Evolutionary conservation across 2,329 filamentous ascomycete species (phyloP), one percentile per base, ranked within the genome.

Genomic region (Macrophomina pseudophaseolina): DNA sequence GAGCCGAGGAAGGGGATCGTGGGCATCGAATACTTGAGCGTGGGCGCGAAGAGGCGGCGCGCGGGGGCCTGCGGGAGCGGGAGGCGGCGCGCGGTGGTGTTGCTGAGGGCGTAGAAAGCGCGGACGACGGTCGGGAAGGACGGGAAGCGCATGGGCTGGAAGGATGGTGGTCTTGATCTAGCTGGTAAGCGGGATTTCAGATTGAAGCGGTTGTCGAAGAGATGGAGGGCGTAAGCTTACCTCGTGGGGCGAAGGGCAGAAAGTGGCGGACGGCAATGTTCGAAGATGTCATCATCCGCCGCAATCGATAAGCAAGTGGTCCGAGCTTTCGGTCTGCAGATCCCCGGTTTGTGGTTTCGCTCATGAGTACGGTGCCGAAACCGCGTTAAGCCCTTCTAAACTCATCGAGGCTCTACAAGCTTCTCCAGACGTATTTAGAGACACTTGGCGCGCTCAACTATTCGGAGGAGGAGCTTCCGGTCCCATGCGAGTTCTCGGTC

Each of bases 1-100:
- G 90, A 88, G 71, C 91, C 85, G 44, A 97, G 74, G 71, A 97
- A 92, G 1, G 93, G 91, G 73, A 97, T 90, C 1, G 86, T 86
- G 64, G 92, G 89, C 87, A 94, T 93, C 72, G 91, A 86, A 38
- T 73, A n/a, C 5, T 14, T 74, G 56, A 75, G 71, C 72, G 72
- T 72, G 79, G 71, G 72, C 76, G 40, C 32, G 56, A 33, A 76
- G 70, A 63, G 70, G 70, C 73, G 73, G 70, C 64, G 23, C 18
- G 23, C 12, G n/a, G 38, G 14, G 28, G 38, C 5, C 14, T 40
- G 64, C 33, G 23, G 52, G 11, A 46, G 46, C 69, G 74, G 74
- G 66, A 72, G 70, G 68, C 72, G 70, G 67, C 73, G 67, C 40
- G 77, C 71, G 32, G 79, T 83, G 48, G 79, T 79, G 75, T 83